phyloP scores from a whole-genome alignment of 352 stramenopile genomes.

The Phytophthora citrophthora region DNA sequence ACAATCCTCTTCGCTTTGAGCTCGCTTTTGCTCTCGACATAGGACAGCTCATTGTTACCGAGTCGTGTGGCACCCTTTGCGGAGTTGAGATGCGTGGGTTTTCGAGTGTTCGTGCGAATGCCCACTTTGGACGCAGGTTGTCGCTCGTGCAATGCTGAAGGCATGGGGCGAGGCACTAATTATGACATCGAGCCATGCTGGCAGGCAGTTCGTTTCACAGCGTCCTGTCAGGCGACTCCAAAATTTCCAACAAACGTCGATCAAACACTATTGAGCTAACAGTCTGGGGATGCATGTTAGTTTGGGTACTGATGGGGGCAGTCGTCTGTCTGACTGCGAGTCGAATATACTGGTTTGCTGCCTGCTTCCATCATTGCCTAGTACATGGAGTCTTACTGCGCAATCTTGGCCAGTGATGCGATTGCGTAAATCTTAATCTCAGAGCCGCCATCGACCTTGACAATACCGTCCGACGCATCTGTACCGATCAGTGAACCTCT shows the following conservation, averaged over 20 bases:
- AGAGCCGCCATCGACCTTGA: slow-evolving; percentile 88
- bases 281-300: slow-evolving; percentile 30
- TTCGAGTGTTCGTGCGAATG: slow-evolving; percentile 11
- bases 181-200: neutral
- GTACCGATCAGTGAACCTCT: slow-evolving; percentile 88
- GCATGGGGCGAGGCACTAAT: slow-evolving; percentile 16
- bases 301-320: slow-evolving; percentile 36
- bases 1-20: slow-evolving; percentile 40
- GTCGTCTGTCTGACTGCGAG: slow-evolving; percentile 22
- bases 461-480: slow-evolving; percentile 87
- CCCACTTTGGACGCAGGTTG: slow-evolving; percentile 5
- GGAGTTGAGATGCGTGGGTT: slow-evolving; percentile 4
- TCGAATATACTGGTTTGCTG: slow-evolving; percentile 28
- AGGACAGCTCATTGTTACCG: slow-evolving; percentile 44
- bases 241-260: slow-evolving; percentile 3
- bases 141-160: slow-evolving; percentile 11
- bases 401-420: slow-evolving; percentile 82
- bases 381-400: slow-evolving; percentile 57
- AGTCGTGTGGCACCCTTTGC: slow-evolving; percentile 1
- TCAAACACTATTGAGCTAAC: slow-evolving; percentile 35
- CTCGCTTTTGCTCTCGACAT: slow-evolving; percentile 40
- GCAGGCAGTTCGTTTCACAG: slow-evolving; percentile 28
- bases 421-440: slow-evolving; percentile 92
- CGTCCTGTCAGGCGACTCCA: slow-evolving; percentile 23
- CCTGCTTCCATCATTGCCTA: slow-evolving; percentile 33